Conservation (phyloP, 306 rosid genomes). For the Trichosanthes truncata region DNA sequence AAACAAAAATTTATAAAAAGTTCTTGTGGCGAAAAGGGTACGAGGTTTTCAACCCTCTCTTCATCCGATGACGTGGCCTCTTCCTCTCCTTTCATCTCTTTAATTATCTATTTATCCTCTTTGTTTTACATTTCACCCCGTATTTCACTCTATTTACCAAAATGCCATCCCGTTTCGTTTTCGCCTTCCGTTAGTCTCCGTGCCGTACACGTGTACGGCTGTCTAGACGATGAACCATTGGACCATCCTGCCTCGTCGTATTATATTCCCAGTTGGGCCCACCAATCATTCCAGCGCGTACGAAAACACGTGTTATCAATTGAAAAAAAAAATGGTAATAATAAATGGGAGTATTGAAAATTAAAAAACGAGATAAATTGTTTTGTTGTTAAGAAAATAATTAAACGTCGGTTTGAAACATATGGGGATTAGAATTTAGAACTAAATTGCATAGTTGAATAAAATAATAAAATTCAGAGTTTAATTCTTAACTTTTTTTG, state of each 20-base stretch:
- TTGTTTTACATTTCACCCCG: background rate
- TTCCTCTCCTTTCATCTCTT: slow-evolving; percentile 4
- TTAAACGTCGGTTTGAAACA: too few species aligned
- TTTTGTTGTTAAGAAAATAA: too few species aligned
- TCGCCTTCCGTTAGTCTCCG: background rate
- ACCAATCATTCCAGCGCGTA: background rate
- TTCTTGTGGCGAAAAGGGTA: background rate
- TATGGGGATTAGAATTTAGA: too few species aligned
- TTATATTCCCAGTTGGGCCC: background rate
- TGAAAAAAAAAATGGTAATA: too few species aligned
- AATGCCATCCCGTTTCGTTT: background rate
- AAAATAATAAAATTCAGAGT: too few species aligned
- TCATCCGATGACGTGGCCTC: slow-evolving; percentile 7
- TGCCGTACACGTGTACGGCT: slow-evolving; percentile 7
- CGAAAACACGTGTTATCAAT: background rate
- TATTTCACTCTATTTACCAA: background rate
- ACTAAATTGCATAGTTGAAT: too few species aligned
- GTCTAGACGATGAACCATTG: background rate
- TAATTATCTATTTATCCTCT: background rate
- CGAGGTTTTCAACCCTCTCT: slow-evolving; percentile 10
- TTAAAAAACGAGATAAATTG: too few species aligned
- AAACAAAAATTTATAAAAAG: background rate
- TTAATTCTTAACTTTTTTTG: too few species aligned
- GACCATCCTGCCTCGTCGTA: slow-evolving; percentile 3
- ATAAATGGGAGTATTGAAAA: too few species aligned